These are phyloP conservation scores for Flaveria bidentis DNA, from an alignment of 129 eudicot species.

Conservation along the genomic window DNA sequence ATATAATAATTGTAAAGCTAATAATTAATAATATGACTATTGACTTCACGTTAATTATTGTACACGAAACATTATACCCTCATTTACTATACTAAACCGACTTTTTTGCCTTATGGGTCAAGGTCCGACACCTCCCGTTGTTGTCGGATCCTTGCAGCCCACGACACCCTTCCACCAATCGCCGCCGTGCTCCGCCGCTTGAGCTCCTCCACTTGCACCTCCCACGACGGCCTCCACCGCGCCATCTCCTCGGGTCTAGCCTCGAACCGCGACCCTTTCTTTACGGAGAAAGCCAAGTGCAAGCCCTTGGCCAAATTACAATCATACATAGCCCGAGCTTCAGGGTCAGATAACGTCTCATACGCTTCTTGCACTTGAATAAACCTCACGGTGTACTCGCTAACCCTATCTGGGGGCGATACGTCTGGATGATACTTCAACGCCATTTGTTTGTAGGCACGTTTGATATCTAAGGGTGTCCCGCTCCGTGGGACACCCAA, in stretches of 20 bases:
- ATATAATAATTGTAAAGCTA: not conserved
- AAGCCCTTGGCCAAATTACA: constrained; percentile 38
- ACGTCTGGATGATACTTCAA: constrained; percentile 64
- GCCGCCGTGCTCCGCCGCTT: constrained; percentile 40
- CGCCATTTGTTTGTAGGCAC: constrained; percentile 55
- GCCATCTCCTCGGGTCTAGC: constrained; percentile 24
- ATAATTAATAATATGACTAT: not conserved
- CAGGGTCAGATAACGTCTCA: constrained; percentile 59
- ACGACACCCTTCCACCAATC: constrained; percentile 23
- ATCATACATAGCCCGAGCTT: constrained; percentile 50
- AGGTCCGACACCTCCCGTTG: constrained; percentile 16
- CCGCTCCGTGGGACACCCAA: constrained; percentile 48
- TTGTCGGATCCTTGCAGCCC: constrained; percentile 46
- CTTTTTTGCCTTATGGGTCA: not conserved
- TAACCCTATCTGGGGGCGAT: constrained; percentile 42
- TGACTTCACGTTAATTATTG: not conserved
- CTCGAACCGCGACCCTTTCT: constrained; percentile 25
- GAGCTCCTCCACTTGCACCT: constrained; percentile 45
- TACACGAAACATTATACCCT: not conserved
- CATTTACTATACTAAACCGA: not conserved
- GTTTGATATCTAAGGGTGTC: constrained; percentile 46
- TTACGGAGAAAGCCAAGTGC: constrained; percentile 35
- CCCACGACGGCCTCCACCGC: constrained; percentile 52
- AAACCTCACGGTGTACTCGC: constrained; percentile 45
- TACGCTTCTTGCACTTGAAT: constrained; percentile 57